Percentiles rank a stretch among this genome's conserved stretches.
phyloP scores from a whole-genome alignment of 768 basidiomycete species.

The Agrocybe pediades region DNA sequence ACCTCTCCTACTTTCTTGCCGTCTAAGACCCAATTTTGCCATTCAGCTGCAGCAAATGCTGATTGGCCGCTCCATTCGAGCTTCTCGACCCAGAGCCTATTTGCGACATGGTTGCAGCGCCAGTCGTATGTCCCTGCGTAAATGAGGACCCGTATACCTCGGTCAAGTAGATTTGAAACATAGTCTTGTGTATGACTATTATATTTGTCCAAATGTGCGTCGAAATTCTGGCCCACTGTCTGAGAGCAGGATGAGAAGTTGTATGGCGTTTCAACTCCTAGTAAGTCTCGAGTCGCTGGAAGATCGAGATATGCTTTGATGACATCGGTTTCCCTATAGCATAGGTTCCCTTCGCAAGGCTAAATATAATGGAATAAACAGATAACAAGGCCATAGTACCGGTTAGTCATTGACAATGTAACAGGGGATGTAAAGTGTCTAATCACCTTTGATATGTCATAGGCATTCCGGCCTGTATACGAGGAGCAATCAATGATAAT shows the following conservation, averaged over 20 bases:
- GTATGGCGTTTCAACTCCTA: slow-evolving; percentile 56
- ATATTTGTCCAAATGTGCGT: slow-evolving; percentile 62
- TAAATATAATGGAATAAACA: slow-evolving; percentile 20
- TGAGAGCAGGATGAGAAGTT: slow-evolving; percentile 62
- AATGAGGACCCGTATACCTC: slow-evolving; percentile 72
- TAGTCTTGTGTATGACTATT: slow-evolving; percentile 60
- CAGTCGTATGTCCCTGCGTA: slow-evolving; percentile 79
- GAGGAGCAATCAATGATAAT: slow-evolving; percentile 7
- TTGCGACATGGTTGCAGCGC: slow-evolving; percentile 81
- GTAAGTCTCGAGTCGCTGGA: slow-evolving; percentile 45
- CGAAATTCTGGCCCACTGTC: slow-evolving; percentile 52
- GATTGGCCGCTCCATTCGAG: slow-evolving; percentile 71
- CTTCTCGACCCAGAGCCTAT: slow-evolving; percentile 73
- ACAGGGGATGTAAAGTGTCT: not conserved
- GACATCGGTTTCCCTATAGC: slow-evolving; percentile 34
- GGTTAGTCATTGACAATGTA: not conserved
- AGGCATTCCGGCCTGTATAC: slow-evolving; percentile 44
- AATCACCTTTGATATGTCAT: slow-evolving; percentile 56
- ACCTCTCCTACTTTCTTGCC: slow-evolving; percentile 50
- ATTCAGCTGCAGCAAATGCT: slow-evolving; percentile 46
- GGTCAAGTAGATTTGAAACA: slow-evolving; percentile 69
- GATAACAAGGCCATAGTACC: not conserved
- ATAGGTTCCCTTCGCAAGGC: slow-evolving; percentile 39
- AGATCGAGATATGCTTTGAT: slow-evolving; percentile 61
- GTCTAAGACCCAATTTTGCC: slow-evolving; percentile 61